phyloP scores from a whole-genome alignment of 2,329 filamentous ascomycete species.

The Fusarium palustre region DNA sequence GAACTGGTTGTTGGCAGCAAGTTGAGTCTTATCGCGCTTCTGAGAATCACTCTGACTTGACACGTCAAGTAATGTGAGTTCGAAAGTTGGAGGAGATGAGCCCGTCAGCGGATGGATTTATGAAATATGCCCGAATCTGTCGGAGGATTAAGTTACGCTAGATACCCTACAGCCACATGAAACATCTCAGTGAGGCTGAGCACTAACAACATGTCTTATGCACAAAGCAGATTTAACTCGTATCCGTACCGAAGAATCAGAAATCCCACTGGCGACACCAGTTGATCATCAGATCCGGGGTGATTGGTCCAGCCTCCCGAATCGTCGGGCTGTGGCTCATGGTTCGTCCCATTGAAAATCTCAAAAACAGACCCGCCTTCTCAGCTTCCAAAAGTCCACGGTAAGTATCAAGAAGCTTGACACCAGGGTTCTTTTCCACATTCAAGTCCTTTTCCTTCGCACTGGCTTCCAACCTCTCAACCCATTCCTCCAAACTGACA shows the following conservation, averaged over 20 bases:
- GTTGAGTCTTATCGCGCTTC: too few species aligned
- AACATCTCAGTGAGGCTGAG: too few species aligned
- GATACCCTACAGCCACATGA: too few species aligned
- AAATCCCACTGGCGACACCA: constrained; percentile 19
- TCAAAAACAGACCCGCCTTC: neutral
- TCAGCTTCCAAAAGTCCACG: neutral
- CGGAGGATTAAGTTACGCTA: too few species aligned
- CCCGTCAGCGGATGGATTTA: too few species aligned
- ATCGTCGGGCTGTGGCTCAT: constrained; percentile 1
- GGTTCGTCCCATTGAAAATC: neutral
- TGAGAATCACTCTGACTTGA: too few species aligned
- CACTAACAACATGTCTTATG: too few species aligned
- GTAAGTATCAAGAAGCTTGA: constrained; percentile 7
- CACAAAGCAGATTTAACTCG: too few species aligned
- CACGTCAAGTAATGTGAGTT: neutral
- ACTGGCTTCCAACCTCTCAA: neutral
- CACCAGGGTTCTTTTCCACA: neutral
- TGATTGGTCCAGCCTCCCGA: neutral
- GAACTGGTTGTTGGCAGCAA: too few species aligned
- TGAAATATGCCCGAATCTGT: too few species aligned
- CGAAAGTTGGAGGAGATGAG: too few species aligned
- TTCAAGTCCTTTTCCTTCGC: neutral
- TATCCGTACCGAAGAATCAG: neutral
- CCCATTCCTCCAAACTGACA: neutral
- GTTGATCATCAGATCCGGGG: neutral